phyloP scores from a whole-genome alignment of 257 asterid species.

The Fraxinus cuspidata region DNA sequence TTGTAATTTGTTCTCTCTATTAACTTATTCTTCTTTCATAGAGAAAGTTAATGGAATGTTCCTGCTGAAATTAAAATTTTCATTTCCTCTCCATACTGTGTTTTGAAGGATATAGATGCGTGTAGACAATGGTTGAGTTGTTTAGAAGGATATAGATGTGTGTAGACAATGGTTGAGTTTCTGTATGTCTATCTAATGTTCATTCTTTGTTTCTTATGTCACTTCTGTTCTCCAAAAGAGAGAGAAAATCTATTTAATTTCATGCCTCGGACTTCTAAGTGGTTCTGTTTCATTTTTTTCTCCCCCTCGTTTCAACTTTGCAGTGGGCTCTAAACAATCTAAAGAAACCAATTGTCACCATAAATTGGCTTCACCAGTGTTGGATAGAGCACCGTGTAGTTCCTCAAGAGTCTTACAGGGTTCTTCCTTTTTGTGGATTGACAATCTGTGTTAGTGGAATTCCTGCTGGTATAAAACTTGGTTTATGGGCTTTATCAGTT shows the following conservation, averaged over 20 bases:
- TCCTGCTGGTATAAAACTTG: conserved; percentile 63
- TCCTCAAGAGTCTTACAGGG: conserved; percentile 82
- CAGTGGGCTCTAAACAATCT: conserved; percentile 84
- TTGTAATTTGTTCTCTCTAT: neutral
- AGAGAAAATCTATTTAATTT: conserved; percentile 10
- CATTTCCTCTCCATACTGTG: conserved; percentile 4
- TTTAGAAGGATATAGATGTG: neutral
- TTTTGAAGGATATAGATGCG: neutral
- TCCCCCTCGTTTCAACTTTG: conserved; percentile 25
- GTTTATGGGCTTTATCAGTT: conserved; percentile 11
- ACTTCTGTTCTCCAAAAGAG: conserved; percentile 3
- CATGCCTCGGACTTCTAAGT: conserved; percentile 24
- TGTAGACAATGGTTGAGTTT: conserved; percentile 18
- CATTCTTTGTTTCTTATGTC: conserved; percentile 8
- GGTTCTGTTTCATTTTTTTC: conserved; percentile 20
- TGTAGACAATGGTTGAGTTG: conserved; percentile 17
- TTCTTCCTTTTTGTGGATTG: conserved; percentile 89
- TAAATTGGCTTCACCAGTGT: conserved; percentile 84
- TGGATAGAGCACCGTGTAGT: conserved; percentile 99
- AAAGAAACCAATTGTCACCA: conserved; percentile 81
- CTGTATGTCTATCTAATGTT: neutral
- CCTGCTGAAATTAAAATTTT: neutral
- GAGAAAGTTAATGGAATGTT: neutral
- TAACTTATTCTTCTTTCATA: neutral
- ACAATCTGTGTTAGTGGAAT: conserved; percentile 79